Evolutionary conservation across 164 flowering plant genomes (phyloP).

Genomic region (Sextonia rubra): DNA sequence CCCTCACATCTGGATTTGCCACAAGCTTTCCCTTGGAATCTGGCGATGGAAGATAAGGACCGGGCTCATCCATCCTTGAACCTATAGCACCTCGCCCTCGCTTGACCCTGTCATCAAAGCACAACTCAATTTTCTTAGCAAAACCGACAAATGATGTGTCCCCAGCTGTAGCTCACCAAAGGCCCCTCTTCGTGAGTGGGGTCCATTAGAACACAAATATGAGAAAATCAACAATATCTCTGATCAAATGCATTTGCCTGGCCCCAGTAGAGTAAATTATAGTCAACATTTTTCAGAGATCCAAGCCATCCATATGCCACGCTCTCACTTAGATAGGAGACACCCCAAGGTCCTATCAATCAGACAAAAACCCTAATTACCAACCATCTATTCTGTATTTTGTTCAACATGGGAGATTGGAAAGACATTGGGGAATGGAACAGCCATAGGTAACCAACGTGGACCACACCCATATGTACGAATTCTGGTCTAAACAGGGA

Average conservation of each 20-base stretch:
- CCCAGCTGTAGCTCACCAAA: background rate
- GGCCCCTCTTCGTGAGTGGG: background rate
- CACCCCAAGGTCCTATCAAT: background rate
- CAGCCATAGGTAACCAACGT: background rate
- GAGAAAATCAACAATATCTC: background rate
- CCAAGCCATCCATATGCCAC: background rate
- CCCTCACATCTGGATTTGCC: constrained; percentile 19
- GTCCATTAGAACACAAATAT: background rate
- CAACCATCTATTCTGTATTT: background rate
- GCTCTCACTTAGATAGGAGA: background rate
- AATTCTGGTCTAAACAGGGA: background rate
- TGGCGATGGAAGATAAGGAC: constrained; percentile 58
- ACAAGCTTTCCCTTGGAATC: constrained; percentile 22
- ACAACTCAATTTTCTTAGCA: background rate
- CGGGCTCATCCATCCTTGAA: constrained; percentile 92
- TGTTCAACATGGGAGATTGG: background rate
- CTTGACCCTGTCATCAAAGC: constrained; percentile 48
- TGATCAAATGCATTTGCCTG: background rate
- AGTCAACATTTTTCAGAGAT: background rate
- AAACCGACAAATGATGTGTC: too few relatives aligned
- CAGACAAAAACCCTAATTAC: background rate
- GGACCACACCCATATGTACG: background rate
- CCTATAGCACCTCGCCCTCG: constrained; percentile 90
- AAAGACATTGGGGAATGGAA: background rate
- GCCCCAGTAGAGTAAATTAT: background rate